Evolutionary conservation across 1,139 yeast genomes (phyloP).

Genomic region (Magnusiomyces tetraspermus): DNA sequence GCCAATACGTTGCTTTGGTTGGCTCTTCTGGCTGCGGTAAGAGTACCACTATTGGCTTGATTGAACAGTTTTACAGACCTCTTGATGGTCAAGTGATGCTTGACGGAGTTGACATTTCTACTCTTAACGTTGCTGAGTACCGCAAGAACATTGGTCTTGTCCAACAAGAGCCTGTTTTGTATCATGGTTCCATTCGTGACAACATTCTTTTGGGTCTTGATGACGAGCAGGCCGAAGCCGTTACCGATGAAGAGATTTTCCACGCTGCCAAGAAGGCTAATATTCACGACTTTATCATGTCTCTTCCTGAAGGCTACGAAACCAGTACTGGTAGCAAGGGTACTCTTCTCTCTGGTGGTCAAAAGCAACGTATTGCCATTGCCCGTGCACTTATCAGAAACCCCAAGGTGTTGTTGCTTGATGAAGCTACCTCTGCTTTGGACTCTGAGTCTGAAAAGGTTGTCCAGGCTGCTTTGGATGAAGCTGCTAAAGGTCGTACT

Average conservation of each 20-base stretch:
- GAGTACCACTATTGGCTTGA: slow-evolving; percentile 77
- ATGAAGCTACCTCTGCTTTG: slow-evolving; percentile 74
- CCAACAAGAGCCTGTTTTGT: slow-evolving; percentile 71
- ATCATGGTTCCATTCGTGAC: slow-evolving; percentile 79
- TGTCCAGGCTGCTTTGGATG: slow-evolving; percentile 54
- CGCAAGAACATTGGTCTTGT: slow-evolving; percentile 74
- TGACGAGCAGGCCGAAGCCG: slow-evolving; percentile 34
- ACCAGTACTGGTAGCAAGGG: slow-evolving; percentile 79
- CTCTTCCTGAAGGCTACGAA: slow-evolving; percentile 74
- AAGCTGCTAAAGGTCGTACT: slow-evolving; percentile 60
- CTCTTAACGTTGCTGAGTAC: slow-evolving; percentile 61
- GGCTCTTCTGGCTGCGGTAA: slow-evolving; percentile 97
- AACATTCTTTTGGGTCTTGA: slow-evolving; percentile 70
- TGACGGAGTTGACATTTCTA: slow-evolving; percentile 62
- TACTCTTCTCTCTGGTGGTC: slow-evolving; percentile 78
- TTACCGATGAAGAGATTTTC: slow-evolving; percentile 52
- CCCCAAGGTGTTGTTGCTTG: slow-evolving; percentile 57
- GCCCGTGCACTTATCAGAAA: slow-evolving; percentile 66
- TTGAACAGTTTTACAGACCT: slow-evolving; percentile 75
- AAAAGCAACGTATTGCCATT: slow-evolving; percentile 67
- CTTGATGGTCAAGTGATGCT: slow-evolving; percentile 52
- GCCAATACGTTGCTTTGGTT: slow-evolving; percentile 85
- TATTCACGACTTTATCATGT: slow-evolving; percentile 64
- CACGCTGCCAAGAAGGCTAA: slow-evolving; percentile 73
- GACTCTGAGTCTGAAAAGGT: slow-evolving; percentile 77